These are phyloP conservation scores for Dactylellina drechsleri DNA, from an alignment of 2,329 filamentous ascomycete species.

Conservation along the genomic window DNA sequence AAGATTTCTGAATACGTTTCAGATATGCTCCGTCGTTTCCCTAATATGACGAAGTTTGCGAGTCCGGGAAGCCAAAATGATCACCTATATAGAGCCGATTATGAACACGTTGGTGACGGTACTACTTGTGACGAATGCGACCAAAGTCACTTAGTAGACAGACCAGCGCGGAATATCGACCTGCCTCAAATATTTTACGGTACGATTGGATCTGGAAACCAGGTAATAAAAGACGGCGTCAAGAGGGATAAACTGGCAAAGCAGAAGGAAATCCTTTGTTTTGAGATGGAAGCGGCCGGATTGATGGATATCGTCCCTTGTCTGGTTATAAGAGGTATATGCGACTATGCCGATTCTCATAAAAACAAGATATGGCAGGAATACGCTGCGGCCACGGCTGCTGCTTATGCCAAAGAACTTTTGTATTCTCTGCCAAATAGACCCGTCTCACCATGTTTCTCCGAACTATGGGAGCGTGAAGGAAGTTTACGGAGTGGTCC, in stretches of 20 bases:
- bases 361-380: slow-evolving; percentile 43
- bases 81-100: slow-evolving; percentile 23
- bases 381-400: slow-evolving; percentile 37
- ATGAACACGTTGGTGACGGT: slow-evolving; percentile 15
- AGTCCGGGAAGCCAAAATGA: slow-evolving; percentile 28
- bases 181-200: slow-evolving; percentile 26
- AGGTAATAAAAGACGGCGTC: slow-evolving; percentile 35
- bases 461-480: slow-evolving; percentile 3
- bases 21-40: slow-evolving; percentile 13
- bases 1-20: slow-evolving; percentile 9
- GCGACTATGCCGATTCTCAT: slow-evolving; percentile 44
- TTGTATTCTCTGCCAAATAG: slow-evolving; percentile 12
- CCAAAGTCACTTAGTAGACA: background rate
- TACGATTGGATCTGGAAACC: slow-evolving; percentile 36
- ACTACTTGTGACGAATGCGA: slow-evolving; percentile 19
- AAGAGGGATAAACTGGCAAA: slow-evolving; percentile 24
- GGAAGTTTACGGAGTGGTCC: background rate
- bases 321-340: slow-evolving; percentile 37
- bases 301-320: slow-evolving; percentile 33
- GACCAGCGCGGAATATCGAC: background rate
- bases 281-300: slow-evolving; percentile 46
- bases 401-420: slow-evolving; percentile 38
- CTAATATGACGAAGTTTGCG: slow-evolving; percentile 13
- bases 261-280: slow-evolving; percentile 22
- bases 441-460: background rate